These are phyloP conservation scores for Pestalotiopsis sp. DNA, from an alignment of 2,329 filamentous ascomycete species.

Conservation along the genomic window DNA sequence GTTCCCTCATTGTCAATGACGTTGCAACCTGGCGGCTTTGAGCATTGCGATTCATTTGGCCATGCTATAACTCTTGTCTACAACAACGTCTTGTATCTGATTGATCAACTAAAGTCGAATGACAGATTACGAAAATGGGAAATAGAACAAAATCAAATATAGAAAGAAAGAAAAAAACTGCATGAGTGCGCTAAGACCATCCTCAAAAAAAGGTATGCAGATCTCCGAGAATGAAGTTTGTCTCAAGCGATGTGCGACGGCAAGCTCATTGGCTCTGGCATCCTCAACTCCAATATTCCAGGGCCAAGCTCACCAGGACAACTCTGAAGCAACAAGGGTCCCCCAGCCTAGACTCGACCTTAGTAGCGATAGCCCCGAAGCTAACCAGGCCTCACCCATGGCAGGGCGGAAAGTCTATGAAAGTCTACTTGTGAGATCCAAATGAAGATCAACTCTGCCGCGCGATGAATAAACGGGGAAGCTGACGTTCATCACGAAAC, in stretches of 20 bases:
- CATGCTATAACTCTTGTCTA: no score
- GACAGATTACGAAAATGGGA: not conserved
- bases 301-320: not conserved
- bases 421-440: not conserved
- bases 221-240: not conserved
- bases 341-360: not conserved
- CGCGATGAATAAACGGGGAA: not conserved
- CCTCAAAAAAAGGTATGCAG: not conserved
- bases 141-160: not conserved
- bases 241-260: not conserved
- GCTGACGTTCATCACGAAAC: not conserved
- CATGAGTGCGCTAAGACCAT: not conserved
- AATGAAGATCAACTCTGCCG: not conserved
- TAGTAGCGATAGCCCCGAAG: not conserved
- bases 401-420: not conserved
- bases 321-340: not conserved
- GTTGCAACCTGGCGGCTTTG: no score
- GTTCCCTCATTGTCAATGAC: no score
- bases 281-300: not conserved
- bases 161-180: not conserved
- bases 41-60: no score
- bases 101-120: not conserved
- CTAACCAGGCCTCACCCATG: not conserved
- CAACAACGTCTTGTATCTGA: no score
- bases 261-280: not conserved